Evolutionary conservation across 441 rosid species (phyloP).

Genomic region (Populus hybrid): DNA sequence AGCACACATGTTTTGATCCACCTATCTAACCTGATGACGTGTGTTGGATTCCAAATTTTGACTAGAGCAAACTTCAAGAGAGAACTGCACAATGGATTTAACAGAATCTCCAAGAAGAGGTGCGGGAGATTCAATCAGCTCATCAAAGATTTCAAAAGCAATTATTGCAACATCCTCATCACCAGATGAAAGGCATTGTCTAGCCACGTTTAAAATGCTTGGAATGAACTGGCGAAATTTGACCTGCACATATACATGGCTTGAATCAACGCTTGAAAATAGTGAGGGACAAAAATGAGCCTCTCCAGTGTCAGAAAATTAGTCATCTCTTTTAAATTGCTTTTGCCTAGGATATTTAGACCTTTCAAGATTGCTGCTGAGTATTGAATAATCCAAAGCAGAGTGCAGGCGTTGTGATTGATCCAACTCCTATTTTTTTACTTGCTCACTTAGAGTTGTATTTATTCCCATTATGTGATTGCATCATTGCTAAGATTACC

Average conservation of each 20-base stretch:
- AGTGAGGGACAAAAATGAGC: too few relatives aligned
- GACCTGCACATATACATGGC: slow-evolving; percentile 46
- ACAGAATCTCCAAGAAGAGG: slow-evolving; percentile 99
- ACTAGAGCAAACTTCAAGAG: slow-evolving; percentile 97
- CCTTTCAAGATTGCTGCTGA: not conserved
- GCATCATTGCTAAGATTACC: not conserved
- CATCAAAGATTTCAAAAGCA: slow-evolving; percentile 99
- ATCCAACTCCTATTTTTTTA: not conserved
- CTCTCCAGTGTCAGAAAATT: too few relatives aligned
- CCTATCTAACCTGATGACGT: slow-evolving; percentile 80
- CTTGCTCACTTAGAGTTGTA: not conserved
- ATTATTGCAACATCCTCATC: slow-evolving; percentile 97
- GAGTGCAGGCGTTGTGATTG: not conserved
- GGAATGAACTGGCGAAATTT: slow-evolving; percentile 98
- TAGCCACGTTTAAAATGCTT: slow-evolving; percentile 91
- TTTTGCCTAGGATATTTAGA: too few relatives aligned
- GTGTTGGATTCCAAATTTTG: slow-evolving; percentile 78
- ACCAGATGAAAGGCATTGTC: slow-evolving; percentile 87
- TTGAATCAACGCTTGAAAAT: not conserved
- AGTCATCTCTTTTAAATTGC: not conserved
- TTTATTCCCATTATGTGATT: not conserved
- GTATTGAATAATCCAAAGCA: not conserved
- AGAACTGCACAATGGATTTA: slow-evolving; percentile 89
- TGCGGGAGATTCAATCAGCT: slow-evolving; percentile 97
- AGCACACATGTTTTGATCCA: slow-evolving; percentile 11